These are phyloP conservation scores for Aspergillus ruber DNA, from an alignment of 2,329 filamentous ascomycete genomes.

Conservation along the genomic window DNA sequence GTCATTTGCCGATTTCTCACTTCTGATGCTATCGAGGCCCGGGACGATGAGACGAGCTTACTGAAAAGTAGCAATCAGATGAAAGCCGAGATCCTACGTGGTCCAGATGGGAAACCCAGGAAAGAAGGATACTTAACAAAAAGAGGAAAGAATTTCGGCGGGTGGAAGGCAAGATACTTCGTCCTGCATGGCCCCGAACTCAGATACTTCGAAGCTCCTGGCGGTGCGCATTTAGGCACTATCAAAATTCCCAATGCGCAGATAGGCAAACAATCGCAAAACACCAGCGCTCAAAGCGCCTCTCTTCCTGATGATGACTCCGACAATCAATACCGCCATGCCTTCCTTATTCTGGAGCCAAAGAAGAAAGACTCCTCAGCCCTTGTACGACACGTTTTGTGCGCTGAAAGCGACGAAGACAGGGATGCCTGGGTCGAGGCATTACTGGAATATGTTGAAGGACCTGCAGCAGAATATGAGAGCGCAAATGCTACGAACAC, in stretches of 20 bases:
- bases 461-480: conserved; percentile 26
- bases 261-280: conserved; percentile 83
- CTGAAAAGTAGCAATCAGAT: conserved; percentile 31
- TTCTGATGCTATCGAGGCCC: conserved; percentile 52
- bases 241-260: conserved; percentile 89
- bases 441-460: conserved; percentile 79
- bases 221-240: conserved; percentile 82
- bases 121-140: conserved; percentile 94
- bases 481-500: conserved; percentile 12
- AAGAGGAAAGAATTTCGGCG: conserved; percentile 95
- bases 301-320: conserved; percentile 68
- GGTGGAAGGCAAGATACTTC: conserved; percentile 85
- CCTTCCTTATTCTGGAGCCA: conserved; percentile 88
- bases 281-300: conserved; percentile 48
- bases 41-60: conserved; percentile 48
- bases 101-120: conserved; percentile 60
- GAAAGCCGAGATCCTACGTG: conserved; percentile 34
- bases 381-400: conserved; percentile 86
- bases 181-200: conserved; percentile 64
- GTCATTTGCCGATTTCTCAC: conserved; percentile 84
- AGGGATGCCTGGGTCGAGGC: conserved; percentile 91
- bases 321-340: conserved; percentile 93
- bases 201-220: conserved; percentile 86
- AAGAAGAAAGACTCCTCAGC: conserved; percentile 91
- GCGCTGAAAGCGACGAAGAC: conserved; percentile 88